Percentiles rank a stretch among this genome's conserved stretches.
These are phyloP conservation scores for Gyromitra esculenta DNA, from an alignment of 2,329 filamentous ascomycete species.

Conservation along the genomic window DNA sequence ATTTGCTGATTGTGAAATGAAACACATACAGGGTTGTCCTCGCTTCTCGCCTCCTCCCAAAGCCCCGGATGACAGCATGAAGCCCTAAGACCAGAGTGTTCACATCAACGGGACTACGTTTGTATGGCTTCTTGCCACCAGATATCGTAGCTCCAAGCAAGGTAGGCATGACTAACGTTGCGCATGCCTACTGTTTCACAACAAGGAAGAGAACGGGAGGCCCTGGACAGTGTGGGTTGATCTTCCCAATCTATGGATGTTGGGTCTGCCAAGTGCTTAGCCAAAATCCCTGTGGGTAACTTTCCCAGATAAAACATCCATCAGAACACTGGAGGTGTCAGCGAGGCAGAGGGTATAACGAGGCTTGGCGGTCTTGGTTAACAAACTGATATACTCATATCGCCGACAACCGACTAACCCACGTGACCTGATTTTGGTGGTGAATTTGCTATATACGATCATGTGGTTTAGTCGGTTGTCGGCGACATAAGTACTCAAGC, in stretches of 20 bases:
- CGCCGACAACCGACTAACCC: too few relatives aligned
- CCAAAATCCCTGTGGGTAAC: constrained; percentile 1
- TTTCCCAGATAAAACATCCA: not conserved
- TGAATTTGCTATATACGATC: too few relatives aligned
- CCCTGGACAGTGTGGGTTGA: not conserved
- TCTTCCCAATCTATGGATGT: not conserved
- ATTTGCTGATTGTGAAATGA: constrained; percentile 12
- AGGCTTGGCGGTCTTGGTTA: too few relatives aligned
- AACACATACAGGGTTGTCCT: too few relatives aligned
- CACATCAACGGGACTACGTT: not conserved
- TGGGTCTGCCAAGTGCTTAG: not conserved
- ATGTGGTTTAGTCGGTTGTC: too few relatives aligned
- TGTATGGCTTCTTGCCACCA: constrained; percentile 14
- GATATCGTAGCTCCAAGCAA: not conserved
- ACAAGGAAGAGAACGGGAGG: not conserved
- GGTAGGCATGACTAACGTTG: constrained; percentile 28
- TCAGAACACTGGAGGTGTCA: too few relatives aligned
- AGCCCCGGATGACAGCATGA: not conserved
- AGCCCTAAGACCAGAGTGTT: constrained; percentile 4
- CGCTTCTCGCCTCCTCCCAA: not conserved
- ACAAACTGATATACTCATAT: too few relatives aligned
- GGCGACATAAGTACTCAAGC: too few relatives aligned
- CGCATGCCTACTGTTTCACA: constrained; percentile 38
- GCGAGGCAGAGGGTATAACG: too few relatives aligned
- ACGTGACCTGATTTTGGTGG: too few relatives aligned